Evolutionary conservation across 768 basidiomycete genomes (phyloP).

Genomic region (Hirschioporus abietinus): DNA sequence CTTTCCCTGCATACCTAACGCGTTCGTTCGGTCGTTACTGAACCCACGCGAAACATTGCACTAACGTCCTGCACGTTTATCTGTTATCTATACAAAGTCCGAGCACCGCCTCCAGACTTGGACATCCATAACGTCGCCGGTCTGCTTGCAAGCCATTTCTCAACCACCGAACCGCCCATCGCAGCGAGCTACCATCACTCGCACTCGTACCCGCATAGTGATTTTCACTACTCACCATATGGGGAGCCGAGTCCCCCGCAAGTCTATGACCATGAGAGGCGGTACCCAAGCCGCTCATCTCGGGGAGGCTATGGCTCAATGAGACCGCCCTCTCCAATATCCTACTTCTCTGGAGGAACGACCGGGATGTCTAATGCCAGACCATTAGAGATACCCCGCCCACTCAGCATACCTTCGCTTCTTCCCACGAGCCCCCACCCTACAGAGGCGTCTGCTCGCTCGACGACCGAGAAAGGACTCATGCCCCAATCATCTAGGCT

Average conservation of each 20-base stretch:
- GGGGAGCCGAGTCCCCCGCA: not conserved
- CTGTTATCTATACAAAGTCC: constrained; percentile 6
- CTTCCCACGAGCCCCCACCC: not conserved
- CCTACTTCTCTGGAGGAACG: not conserved
- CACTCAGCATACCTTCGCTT: not conserved
- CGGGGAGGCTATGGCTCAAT: not conserved
- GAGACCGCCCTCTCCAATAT: not conserved
- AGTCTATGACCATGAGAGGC: not conserved
- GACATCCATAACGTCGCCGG: constrained; percentile 3
- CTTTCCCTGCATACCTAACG: not conserved
- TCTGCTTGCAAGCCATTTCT: constrained; percentile 2
- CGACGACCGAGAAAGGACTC: not conserved
- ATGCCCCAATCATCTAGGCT: not conserved
- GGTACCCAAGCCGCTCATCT: not conserved
- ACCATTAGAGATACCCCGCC: not conserved
- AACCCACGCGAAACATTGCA: constrained; percentile 14
- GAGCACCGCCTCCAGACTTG: constrained; percentile 31
- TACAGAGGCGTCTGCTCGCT: not conserved
- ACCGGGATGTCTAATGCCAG: not conserved
- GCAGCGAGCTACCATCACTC: not conserved
- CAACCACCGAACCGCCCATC: not conserved
- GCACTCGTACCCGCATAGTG: not conserved
- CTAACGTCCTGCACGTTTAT: not conserved
- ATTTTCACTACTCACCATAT: not conserved
- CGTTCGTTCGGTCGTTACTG: constrained; percentile 27